Evolutionary conservation across 2,329 filamentous ascomycete species (phyloP), one percentile per base, ranked within the genome.

Genomic region (Tolypocladium sp.): DNA sequence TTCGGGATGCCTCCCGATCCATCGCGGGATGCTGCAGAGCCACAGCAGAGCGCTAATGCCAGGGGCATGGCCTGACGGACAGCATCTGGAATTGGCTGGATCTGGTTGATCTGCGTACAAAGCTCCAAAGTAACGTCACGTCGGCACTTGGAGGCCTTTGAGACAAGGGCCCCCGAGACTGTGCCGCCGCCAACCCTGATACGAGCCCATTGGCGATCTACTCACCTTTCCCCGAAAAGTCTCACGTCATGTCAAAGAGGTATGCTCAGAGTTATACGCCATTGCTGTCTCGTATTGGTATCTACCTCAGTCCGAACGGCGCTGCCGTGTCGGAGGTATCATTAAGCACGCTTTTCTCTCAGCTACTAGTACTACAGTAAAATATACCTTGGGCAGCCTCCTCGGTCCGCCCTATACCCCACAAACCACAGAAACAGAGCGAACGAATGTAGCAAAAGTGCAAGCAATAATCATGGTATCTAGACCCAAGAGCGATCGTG

Each of bases 311-410:
- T 15, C 40, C 40, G 49, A 59, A 41, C 49, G 55, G 55, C 58
- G 37, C 58, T 33, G 58, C 58, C 55, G 40, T 38, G 10, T 35
- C 58, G 38, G 51, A 58, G 30, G 33, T 15, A 30, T 67, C 57
- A 66, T 68, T 67, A 65, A 66, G 57, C 65, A 65, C 66, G 61
- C 62, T 63, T 64, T 67, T 65, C 49, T 41, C 51, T 15, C 13
- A 9, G 42, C 27, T 57, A 30, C 37, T 55, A 15, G 49, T 37
- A 30, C 40, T 56, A 27, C 35, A 58, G 35, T 58, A 40, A 13
- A n/a, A 27, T 27, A 25, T 35, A 38, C 41, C 41, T 44, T 30
- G 4, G 51, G 40, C 57, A 15, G 38, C 40, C 38, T 37, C 38
- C 25, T n/a, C 38, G 40, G 38, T 12, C 40, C 51, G 33, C 15